Evolutionary conservation across 768 basidiomycete genomes (phyloP), one percentile per base, ranked within the genome.

Genomic region (Fibroporia radiculosa): DNA sequence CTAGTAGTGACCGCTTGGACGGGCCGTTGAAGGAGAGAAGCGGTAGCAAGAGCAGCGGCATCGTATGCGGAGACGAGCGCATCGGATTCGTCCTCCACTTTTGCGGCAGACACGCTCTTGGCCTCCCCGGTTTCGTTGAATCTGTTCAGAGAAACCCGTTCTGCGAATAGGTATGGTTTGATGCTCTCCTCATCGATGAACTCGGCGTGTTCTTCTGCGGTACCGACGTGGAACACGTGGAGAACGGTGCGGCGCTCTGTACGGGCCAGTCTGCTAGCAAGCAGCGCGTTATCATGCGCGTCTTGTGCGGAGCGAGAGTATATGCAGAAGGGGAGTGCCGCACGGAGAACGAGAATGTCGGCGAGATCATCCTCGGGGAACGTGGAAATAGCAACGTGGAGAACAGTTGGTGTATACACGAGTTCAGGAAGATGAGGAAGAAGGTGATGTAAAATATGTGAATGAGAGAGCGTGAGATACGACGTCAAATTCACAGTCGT

Each of bases 211-310:
- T 72, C 68, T 13, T 64, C 62, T 18, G 66, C 59, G 1, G 60
- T 60, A 2, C 57, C 64, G 6, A 69, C 57, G 55, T 84, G 80
- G 64, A 92, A 96, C 12, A 75, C 80, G 60, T 97, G 95, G 20
- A 96, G 69, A n/a, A 95, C 88, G 4, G 83, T 81, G 53, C 78
- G 84, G 44, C 70, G 70, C 55, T 85, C 78, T 6, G 72, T 62
- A 28, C 73, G 73, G 0, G 95, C 89, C 40, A 97, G 66, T 33
- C 82, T 77, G 40, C 88, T 81, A 12, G 91, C 90, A 14, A 98
- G 74, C 27, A 97, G 67, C 19, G 91, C 86, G 62, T 97, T 83
- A 58, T 93, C 89, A 55, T 95, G 86, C 3, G 92, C 89, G 57
- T 92, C 76, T 59, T 91, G 85, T 3, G 78, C 61, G 1, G 75